Evolutionary conservation across 2,329 filamentous ascomycete species (phyloP).

Genomic region (Hypocreales sp.): DNA sequence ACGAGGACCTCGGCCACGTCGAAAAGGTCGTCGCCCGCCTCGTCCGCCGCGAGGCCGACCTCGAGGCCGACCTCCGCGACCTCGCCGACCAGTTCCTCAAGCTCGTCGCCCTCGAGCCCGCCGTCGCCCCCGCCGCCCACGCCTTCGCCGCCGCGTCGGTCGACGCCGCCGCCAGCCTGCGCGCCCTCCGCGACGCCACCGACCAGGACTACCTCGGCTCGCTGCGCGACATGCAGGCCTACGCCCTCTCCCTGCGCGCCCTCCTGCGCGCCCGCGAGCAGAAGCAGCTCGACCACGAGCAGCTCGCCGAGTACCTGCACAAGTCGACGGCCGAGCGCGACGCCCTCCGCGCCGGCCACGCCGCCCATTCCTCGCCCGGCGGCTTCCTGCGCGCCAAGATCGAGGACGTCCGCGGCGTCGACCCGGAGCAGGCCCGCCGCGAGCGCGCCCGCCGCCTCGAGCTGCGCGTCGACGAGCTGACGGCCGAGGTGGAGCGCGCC

Average conservation of each 20-base stretch:
- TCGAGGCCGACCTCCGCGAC: conserved; percentile 79
- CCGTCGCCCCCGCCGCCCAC: conserved; percentile 66
- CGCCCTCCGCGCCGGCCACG: conserved; percentile 49
- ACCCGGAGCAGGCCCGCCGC: conserved; percentile 81
- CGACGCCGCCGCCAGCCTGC: conserved; percentile 65
- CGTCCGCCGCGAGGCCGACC: conserved; percentile 69
- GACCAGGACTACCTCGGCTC: conserved; percentile 93
- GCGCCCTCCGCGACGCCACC: conserved; percentile 72
- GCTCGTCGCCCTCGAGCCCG: conserved; percentile 76
- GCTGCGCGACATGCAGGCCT: conserved; percentile 88
- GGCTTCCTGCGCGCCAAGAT: conserved; percentile 87
- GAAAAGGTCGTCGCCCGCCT: conserved; percentile 93
- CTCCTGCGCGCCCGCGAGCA: conserved; percentile 89
- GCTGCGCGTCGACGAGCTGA: conserved; percentile 82
- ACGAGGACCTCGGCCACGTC: conserved; percentile 82
- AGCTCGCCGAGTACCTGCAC: conserved; percentile 85
- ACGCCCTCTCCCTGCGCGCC: conserved; percentile 72
- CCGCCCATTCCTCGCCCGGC: conserved; percentile 33
- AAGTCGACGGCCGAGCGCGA: conserved; percentile 83
- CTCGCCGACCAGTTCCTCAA: conserved; percentile 91
- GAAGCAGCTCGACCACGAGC: conserved; percentile 96
- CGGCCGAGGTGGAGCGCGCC: conserved; percentile 73
- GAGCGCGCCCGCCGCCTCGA: conserved; percentile 84
- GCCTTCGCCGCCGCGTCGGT: conserved; percentile 79
- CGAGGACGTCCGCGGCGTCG: conserved; percentile 90